Conservation (phyloP, 2,329 filamentous ascomycete species). For the Daldinia sp. region DNA sequence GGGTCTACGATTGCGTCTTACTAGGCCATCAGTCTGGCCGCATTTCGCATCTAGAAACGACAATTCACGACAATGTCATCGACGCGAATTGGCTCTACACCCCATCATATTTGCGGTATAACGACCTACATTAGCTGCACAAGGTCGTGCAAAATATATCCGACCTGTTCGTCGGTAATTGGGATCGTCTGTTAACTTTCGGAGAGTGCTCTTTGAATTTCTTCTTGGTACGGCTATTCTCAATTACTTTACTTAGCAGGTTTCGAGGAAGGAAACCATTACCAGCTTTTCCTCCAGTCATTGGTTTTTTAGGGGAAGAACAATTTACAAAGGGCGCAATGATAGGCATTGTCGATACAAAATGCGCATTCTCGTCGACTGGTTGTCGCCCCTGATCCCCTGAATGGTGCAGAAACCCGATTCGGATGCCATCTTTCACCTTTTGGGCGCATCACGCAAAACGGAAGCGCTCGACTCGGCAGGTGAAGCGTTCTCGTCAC, state of each 20-base stretch:
- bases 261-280: not conserved
- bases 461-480: constrained; percentile 24
- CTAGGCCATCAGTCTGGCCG: not conserved
- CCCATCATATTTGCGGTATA: constrained; percentile 11
- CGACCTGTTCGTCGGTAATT: constrained; percentile 13
- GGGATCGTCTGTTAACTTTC: not conserved
- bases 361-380: not conserved
- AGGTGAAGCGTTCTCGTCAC: constrained; percentile 19
- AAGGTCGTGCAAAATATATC: constrained; percentile 13
- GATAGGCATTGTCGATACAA: not conserved
- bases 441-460: constrained; percentile 32
- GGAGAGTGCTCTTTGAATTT: not conserved
- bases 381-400: not conserved
- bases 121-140: not conserved
- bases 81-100: not conserved
- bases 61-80: not conserved
- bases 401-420: constrained; percentile 5
- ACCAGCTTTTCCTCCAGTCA: not conserved
- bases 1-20: not conserved
- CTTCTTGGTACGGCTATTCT: not conserved
- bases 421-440: not conserved
- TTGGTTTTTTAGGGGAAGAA: not conserved
- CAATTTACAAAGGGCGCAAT: not conserved
- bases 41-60: not conserved
- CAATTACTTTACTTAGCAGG: not conserved